These are phyloP conservation scores for Wickerhamiella hasegawae DNA, from an alignment of 805 yeast species.

Conservation along the genomic window DNA sequence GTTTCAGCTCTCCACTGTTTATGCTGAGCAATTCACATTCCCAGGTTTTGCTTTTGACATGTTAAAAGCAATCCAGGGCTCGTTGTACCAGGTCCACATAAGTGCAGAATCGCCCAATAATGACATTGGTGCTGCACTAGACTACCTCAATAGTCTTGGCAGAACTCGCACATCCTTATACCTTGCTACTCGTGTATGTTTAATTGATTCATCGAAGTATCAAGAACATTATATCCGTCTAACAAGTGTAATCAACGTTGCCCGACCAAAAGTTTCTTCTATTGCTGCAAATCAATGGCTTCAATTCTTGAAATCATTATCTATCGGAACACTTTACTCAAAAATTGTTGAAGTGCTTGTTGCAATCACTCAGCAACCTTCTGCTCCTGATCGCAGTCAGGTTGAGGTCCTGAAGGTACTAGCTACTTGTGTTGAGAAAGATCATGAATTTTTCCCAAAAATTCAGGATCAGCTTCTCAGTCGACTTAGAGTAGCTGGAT, in stretches of 20 bases:
- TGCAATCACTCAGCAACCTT: background rate
- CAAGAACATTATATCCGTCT: conserved; percentile 3
- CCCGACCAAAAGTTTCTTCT: background rate
- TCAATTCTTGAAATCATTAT: background rate
- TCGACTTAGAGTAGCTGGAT: conserved; percentile 1
- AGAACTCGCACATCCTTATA: conserved; percentile 1
- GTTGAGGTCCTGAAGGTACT: conserved; percentile 6
- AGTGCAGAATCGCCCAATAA: background rate
- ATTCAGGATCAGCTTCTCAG: conserved; percentile 1
- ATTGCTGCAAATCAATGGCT: conserved; percentile 3
- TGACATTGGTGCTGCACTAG: conserved; percentile 3
- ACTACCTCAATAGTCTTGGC: background rate
- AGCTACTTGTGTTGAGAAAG: conserved; percentile 2
- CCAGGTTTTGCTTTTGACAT: conserved; percentile 4
- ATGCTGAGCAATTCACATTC: background rate
- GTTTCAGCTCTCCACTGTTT: background rate
- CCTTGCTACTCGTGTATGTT: conserved; percentile 1
- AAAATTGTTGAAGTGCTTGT: conserved; percentile 6
- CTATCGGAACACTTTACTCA: conserved; percentile 4
- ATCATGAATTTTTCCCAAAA: conserved; percentile 3
- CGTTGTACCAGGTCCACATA: conserved; percentile 1
- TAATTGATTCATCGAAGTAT: background rate
- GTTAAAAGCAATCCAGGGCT: conserved; percentile 2
- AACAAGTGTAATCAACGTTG: background rate
- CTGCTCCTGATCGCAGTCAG: conserved; percentile 2